These are phyloP conservation scores for Globisporangium paroecandrum DNA, from an alignment of 352 stramenopile species.

Conservation along the genomic window DNA sequence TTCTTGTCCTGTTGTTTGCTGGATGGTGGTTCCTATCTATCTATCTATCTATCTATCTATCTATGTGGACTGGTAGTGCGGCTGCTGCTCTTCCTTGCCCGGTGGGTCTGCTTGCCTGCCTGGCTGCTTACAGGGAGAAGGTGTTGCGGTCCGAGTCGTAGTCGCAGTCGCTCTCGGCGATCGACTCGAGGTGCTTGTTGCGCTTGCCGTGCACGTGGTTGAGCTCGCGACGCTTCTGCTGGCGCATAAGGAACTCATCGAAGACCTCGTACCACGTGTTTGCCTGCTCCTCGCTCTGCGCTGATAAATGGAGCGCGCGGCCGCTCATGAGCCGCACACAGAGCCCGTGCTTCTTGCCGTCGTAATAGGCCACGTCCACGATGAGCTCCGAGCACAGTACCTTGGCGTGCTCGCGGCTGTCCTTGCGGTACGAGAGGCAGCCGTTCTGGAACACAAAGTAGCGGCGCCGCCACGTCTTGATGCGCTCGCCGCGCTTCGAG, in stretches of 20 bases:
- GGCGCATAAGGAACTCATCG: slow-evolving; percentile 37
- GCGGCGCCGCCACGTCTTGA: slow-evolving; percentile 77
- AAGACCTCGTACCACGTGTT: slow-evolving; percentile 65
- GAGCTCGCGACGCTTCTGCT: slow-evolving; percentile 35
- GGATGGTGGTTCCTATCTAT: not conserved
- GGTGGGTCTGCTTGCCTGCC: not conserved
- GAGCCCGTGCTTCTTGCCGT: slow-evolving; percentile 47
- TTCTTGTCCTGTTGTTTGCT: slow-evolving; percentile 1
- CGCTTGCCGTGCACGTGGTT: slow-evolving; percentile 37
- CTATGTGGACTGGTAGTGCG: not conserved
- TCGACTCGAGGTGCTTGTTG: slow-evolving; percentile 36
- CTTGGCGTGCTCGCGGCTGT: slow-evolving; percentile 46
- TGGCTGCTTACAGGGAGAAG: slow-evolving; percentile 9
- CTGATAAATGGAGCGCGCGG: slow-evolving; percentile 41
- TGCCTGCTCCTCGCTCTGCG: slow-evolving; percentile 49
- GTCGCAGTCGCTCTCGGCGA: slow-evolving; percentile 35
- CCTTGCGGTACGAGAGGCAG: slow-evolving; percentile 57
- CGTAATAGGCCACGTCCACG: slow-evolving; percentile 48
- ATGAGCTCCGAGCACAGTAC: slow-evolving; percentile 48
- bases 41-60: not conserved
- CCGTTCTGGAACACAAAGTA: slow-evolving; percentile 79
- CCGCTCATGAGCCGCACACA: slow-evolving; percentile 47
- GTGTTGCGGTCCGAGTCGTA: slow-evolving; percentile 25
- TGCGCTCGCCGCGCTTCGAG: slow-evolving; percentile 54
- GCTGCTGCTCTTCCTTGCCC: not conserved